These are phyloP conservation scores for Mycena metata DNA, from an alignment of 768 basidiomycete genomes.

Conservation along the genomic window DNA sequence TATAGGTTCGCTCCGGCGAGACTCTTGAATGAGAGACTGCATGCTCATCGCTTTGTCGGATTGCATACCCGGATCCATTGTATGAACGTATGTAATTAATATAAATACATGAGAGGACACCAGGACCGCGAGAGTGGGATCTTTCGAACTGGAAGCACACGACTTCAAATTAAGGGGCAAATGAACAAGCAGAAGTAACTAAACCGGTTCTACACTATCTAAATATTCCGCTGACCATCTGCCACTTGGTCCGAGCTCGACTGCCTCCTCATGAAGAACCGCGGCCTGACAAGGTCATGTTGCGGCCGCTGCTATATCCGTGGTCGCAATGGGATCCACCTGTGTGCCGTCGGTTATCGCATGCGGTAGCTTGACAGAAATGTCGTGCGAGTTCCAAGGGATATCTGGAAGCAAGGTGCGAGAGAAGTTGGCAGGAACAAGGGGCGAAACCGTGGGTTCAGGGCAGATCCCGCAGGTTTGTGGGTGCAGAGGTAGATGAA, in stretches of 20 bases:
- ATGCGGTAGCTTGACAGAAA: neutral
- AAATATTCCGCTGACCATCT: neutral
- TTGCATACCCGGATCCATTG: slow-evolving; percentile 10
- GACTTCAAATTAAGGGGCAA: neutral
- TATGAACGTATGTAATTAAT: slow-evolving; percentile 21
- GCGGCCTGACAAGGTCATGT: neutral
- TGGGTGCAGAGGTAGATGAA: slow-evolving; percentile 7
- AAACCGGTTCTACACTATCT: neutral
- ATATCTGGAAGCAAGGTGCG: neutral
- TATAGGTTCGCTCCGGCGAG: slow-evolving; percentile 61
- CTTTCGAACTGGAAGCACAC: neutral
- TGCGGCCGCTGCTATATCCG: neutral
- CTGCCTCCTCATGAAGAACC: neutral
- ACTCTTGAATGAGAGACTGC: slow-evolving; percentile 51
- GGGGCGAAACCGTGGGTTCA: neutral
- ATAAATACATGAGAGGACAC: neutral
- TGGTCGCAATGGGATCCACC: neutral
- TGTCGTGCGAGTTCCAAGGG: neutral
- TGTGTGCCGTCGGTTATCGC: neutral
- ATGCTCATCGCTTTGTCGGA: slow-evolving; percentile 8
- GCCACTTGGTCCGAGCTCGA: neutral
- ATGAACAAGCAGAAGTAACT: neutral
- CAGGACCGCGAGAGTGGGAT: neutral
- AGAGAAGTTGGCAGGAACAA: slow-evolving; percentile 10
- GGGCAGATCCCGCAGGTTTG: slow-evolving; percentile 4